Base-by-base conservation (phyloP, 2,329 filamentous ascomycete genomes). In the Pseudopithomyces maydicus region DNA sequence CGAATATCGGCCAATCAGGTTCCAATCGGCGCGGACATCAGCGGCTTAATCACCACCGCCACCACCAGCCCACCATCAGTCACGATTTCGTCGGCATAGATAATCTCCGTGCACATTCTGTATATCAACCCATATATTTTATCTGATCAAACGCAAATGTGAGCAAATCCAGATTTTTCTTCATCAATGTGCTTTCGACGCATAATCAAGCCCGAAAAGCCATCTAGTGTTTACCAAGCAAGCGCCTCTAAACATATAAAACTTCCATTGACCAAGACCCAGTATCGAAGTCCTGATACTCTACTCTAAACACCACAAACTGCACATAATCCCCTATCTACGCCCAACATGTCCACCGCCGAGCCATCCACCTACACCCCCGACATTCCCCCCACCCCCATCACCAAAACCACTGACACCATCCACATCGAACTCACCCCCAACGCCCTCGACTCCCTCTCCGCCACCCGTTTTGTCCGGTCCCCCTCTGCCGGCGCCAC, bases 371-470 rank as follows among this genome's bases (percentile, higher is more conserved):
- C 57, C 54, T 73, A 72, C 62, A 64, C 58, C 26, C 56, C 71
- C 3, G 53, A 62, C 55, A 69, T 74, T 51, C 71, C 72, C 43
- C 55, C 63, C 15, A 59, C 64, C 2, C 69, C 72, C 14, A 59
- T 71, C 29, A 61, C 63, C 52, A 66, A 66, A 48, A 68, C 64
- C 26, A 73, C 69, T 3, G 49, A 61, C n/a, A 68, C 57, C 45
- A 87, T 88, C 72, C 85, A 88, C 73, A 89, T 92, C 39, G 86
- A 85, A 49, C 81, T 96, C 8, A 92, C 90, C 2, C 78, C 86
- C 58, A 77, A 84, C 35, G 74, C 79, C 41, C 84, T 95, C 56
- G 81, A 88, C 68, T 77, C 83, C 19, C 78, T 82, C 19, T 67
- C 79, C 5, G 79, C 85, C 29, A 88, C 92, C 75, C 80, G 87